These are phyloP conservation scores for Prunus mira DNA, from an alignment of 306 rosid genomes.

Conservation along the genomic window DNA sequence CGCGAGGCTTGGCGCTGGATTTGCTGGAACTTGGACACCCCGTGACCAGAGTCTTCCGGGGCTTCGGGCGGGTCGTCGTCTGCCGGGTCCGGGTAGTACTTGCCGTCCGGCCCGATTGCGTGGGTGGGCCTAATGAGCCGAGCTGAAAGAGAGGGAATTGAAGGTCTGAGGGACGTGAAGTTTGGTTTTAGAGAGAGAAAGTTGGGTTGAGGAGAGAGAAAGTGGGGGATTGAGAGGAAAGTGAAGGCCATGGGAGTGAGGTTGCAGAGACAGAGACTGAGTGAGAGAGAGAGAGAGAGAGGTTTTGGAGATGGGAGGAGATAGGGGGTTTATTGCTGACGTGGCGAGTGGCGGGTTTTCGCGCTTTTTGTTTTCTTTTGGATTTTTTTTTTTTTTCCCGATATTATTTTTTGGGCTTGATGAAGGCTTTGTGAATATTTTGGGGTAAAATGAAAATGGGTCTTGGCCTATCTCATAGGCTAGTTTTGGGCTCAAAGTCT, in stretches of 20 bases:
- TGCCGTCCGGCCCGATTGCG: slow-evolving; percentile 61
- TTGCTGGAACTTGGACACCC: slow-evolving; percentile 74
- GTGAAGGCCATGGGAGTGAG: slow-evolving; percentile 54
- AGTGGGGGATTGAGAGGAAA: slow-evolving; percentile 43
- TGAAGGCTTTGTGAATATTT: too few species aligned
- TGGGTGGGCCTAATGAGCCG: slow-evolving; percentile 29
- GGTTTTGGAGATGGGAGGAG: slow-evolving; percentile 16
- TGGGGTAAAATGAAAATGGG: neutral
- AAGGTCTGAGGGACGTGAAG: slow-evolving; percentile 14
- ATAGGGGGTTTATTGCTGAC: slow-evolving; percentile 15
- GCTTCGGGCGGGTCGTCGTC: slow-evolving; percentile 92
- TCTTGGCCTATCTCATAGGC: too few species aligned
- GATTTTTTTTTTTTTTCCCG: neutral
- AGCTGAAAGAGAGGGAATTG: slow-evolving; percentile 6
- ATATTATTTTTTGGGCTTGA: neutral
- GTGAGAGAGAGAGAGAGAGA: neutral
- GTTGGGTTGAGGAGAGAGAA: slow-evolving; percentile 33
- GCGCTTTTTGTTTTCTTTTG: neutral
- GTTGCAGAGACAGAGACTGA: neutral
- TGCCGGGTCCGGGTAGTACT: slow-evolving; percentile 71
- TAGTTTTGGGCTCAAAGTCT: too few species aligned
- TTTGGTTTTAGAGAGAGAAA: slow-evolving; percentile 28
- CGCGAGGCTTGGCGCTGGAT: slow-evolving; percentile 75
- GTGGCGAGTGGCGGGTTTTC: neutral
- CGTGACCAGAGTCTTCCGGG: slow-evolving; percentile 67